These are phyloP conservation scores for Nicotiana tomentosiformis DNA, from an alignment of 257 asterid genomes.

Conservation along the genomic window DNA sequence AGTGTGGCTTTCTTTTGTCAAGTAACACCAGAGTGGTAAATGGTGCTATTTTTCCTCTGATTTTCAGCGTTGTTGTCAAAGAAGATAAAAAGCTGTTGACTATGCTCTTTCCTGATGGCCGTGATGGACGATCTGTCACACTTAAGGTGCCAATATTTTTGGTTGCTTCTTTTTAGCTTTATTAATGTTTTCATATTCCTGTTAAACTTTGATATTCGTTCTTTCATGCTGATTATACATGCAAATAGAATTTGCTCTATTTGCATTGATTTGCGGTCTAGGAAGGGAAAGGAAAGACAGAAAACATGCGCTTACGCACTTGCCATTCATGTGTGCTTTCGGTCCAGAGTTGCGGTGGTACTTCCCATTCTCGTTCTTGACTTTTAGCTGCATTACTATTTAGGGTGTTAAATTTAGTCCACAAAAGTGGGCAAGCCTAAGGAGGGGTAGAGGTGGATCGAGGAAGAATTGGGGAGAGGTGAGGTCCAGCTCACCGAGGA, in stretches of 20 bases:
- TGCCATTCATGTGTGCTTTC: no score
- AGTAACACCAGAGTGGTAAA: background rate
- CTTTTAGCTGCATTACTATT: background rate
- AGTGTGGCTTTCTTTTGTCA: background rate
- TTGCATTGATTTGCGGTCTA: background rate
- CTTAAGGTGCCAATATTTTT: conserved; percentile 54
- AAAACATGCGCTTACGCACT: no score
- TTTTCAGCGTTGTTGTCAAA: conserved; percentile 84
- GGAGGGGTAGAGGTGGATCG: no score
- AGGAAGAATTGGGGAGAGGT: no score
- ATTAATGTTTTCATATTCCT: no score
- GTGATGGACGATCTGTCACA: conserved; percentile 93
- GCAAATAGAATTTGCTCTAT: background rate
- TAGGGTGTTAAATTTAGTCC: background rate
- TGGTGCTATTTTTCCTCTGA: conserved; percentile 1
- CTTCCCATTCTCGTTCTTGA: no score
- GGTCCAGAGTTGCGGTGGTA: no score
- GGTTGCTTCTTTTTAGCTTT: background rate
- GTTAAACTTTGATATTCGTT: background rate
- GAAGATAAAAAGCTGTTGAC: conserved; percentile 90
- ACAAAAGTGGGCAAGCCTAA: no score
- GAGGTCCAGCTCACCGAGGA: no score
- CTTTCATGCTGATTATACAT: background rate
- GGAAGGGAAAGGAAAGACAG: no score
- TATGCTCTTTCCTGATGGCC: conserved; percentile 82